phyloP scores from a whole-genome alignment of 768 basidiomycete genomes.

The Termitomyces sp. region DNA sequence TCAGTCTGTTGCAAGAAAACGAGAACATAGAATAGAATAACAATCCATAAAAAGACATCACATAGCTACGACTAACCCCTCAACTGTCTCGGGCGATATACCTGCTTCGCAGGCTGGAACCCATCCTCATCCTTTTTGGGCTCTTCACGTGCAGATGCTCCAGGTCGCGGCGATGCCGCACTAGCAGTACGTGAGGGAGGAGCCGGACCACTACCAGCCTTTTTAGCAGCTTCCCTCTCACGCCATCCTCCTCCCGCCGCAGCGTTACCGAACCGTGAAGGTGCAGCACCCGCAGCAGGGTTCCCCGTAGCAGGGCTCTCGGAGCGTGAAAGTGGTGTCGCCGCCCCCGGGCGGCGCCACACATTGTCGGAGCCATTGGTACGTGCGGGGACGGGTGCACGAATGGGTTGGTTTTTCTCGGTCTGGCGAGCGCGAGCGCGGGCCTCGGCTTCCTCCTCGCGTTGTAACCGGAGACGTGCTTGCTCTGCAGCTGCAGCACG shows the following conservation, averaged over 20 bases:
- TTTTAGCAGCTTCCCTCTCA: conserved; percentile 26
- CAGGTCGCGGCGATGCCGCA: conserved; percentile 30
- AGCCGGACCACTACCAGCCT: conserved; percentile 14
- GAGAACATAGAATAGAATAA: conserved; percentile 2
- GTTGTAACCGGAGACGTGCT: conserved; percentile 57
- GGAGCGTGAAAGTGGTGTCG: conserved; percentile 43
- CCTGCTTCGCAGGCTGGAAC: conserved; percentile 57
- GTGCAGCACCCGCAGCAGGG: conserved; percentile 38
- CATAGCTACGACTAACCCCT: conserved; percentile 12
- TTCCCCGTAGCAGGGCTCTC: conserved; percentile 56
- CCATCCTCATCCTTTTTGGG: conserved; percentile 62
- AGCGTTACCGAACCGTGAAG: conserved; percentile 36
- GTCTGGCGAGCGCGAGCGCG: conserved; percentile 38
- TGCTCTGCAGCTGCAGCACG: conserved; percentile 51
- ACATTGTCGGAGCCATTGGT: conserved; percentile 24
- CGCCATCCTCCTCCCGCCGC: conserved; percentile 25
- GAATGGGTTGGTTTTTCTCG: conserved; percentile 31
- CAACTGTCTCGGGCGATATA: conserved; percentile 28
- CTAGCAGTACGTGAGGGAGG: conserved; percentile 20
- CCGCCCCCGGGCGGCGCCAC: conserved; percentile 33
- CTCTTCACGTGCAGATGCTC: conserved; percentile 44
- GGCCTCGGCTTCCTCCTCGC: conserved; percentile 71
- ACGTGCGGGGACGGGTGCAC: conserved; percentile 27
- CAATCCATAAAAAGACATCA: conserved; percentile 3
- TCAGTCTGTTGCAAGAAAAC: background rate